Conservation (phyloP, 371 early-diverging fungal genomes). For the Capillidium rhysosporum region DNA sequence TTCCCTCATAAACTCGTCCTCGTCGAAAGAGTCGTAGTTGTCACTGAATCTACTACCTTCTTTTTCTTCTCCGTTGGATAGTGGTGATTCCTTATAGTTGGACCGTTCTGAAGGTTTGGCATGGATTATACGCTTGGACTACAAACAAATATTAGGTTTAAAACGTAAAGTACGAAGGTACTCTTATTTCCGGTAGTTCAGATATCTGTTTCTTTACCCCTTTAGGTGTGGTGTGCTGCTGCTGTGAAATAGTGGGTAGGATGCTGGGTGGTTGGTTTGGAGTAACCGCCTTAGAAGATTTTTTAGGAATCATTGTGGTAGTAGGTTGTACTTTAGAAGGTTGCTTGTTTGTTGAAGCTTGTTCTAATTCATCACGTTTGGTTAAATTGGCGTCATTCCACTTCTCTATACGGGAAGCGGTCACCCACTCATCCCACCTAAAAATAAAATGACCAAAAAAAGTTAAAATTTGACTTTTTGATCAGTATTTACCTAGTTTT, state of each 20-base stretch:
- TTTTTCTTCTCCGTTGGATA: too few species aligned
- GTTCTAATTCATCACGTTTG: constrained; percentile 47
- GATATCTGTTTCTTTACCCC: constrained; percentile 22
- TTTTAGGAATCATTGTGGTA: constrained; percentile 10
- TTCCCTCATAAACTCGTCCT: too few species aligned
- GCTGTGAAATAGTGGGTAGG: too few species aligned
- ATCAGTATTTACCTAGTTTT: constrained; percentile 67
- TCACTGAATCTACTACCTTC: too few species aligned
- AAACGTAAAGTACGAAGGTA: background rate
- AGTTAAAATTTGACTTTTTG: background rate
- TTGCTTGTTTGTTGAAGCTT: background rate
- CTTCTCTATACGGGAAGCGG: constrained; percentile 66
- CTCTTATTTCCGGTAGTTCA: constrained; percentile 21
- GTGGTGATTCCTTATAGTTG: too few species aligned
- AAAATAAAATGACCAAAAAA: too few species aligned
- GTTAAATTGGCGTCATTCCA: constrained; percentile 62
- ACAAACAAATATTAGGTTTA: too few species aligned
- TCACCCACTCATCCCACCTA: constrained; percentile 98
- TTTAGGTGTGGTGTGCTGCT: too few species aligned
- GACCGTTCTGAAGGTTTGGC: too few species aligned
- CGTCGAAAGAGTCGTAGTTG: too few species aligned
- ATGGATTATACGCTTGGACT: too few species aligned
- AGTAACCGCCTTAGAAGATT: constrained; percentile 6
- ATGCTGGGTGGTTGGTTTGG: too few species aligned
- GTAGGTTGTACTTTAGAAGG: background rate